These are phyloP conservation scores for Erythrobasidium yunnanense DNA, from an alignment of 768 basidiomycete genomes.

Conservation along the genomic window DNA sequence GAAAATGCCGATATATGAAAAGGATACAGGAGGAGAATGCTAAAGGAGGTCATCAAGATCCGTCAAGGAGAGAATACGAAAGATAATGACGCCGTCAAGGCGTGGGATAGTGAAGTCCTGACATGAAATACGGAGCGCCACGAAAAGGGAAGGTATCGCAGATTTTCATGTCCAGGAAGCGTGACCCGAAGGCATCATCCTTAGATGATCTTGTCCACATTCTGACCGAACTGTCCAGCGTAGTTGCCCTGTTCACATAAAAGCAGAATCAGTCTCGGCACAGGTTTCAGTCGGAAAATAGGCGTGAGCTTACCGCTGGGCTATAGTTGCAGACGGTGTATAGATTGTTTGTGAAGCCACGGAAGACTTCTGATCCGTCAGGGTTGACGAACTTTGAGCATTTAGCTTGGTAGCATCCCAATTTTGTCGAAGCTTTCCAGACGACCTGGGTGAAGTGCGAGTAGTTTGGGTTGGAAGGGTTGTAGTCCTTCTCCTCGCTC, in stretches of 20 bases:
- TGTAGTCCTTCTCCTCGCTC: constrained; percentile 18
- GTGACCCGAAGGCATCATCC: neutral
- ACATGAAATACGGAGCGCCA: too few species aligned
- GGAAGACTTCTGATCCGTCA: constrained; percentile 3
- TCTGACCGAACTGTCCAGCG: constrained; percentile 7
- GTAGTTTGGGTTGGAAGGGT: constrained; percentile 15
- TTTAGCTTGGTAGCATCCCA: constrained; percentile 13
- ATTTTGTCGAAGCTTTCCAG: constrained; percentile 14
- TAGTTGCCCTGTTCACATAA: neutral
- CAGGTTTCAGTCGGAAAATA: neutral
- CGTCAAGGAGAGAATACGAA: too few species aligned
- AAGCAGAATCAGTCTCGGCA: neutral
- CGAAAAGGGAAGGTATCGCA: neutral
- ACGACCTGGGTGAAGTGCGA: constrained; percentile 28
- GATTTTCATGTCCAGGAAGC: too few species aligned
- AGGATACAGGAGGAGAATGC: too few species aligned
- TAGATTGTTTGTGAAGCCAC: neutral
- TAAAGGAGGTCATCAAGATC: too few species aligned
- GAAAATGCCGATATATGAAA: too few species aligned
- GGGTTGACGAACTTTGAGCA: constrained; percentile 8
- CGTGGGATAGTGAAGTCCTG: too few species aligned
- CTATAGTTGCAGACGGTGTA: constrained; percentile 26
- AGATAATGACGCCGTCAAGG: too few species aligned
- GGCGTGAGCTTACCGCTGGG: constrained; percentile 3
- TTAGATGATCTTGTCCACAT: constrained; percentile 19